Conservation (phyloP, 805 yeast genomes). For the Maudiozyma bulderi region DNA sequence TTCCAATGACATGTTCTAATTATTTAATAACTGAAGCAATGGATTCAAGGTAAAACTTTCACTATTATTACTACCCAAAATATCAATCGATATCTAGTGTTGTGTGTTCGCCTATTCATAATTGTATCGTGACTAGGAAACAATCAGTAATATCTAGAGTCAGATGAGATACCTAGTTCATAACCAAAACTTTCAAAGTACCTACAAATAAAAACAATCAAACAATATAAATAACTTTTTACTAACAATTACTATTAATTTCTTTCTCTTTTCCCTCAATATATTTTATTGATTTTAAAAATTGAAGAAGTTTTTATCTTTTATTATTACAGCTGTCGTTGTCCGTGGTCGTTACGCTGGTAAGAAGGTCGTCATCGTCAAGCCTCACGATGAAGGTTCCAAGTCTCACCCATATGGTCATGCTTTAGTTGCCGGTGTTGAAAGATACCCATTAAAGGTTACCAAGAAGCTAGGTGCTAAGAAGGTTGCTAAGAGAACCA, state of each 20-base stretch:
- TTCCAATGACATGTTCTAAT: no score
- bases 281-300: background rate
- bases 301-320: background rate
- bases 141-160: no score
- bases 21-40: no score
- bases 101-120: no score
- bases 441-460: conserved; percentile 95
- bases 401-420: conserved; percentile 98
- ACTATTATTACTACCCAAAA: no score
- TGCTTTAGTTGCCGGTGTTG: conserved; percentile 98
- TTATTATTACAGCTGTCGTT: conserved; percentile 65
- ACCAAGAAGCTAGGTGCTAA: conserved; percentile 91
- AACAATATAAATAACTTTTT: background rate
- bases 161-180: no score
- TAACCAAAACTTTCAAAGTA: background rate
- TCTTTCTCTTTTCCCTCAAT: background rate
- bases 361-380: conserved; percentile 98
- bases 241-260: background rate
- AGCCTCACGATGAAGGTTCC: conserved; percentile 98
- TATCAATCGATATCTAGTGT: no score
- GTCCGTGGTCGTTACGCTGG: conserved; percentile 99
- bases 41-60: no score
- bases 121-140: no score
- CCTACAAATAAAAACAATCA: background rate
- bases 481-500: conserved; percentile 94